Evolutionary conservation across 345 rosid species (phyloP).

Genomic region (Excoecaria cochinchinensis): DNA sequence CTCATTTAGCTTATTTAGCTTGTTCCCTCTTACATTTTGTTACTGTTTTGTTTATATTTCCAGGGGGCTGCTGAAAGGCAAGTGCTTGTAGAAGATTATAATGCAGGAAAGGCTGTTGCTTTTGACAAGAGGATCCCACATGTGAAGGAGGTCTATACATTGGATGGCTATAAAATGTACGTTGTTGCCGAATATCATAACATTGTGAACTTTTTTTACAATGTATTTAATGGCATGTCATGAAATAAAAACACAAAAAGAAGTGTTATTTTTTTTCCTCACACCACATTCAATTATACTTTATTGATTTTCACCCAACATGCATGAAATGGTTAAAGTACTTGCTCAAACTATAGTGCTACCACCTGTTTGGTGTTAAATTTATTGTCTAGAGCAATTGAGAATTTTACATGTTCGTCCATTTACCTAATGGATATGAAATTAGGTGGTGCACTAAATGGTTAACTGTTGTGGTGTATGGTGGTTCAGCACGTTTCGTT

Average conservation of each 20-base stretch:
- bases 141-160: conserved; percentile 81
- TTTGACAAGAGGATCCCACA: conserved; percentile 70
- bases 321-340: not conserved
- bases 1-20: conserved; percentile 2
- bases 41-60: conserved; percentile 15
- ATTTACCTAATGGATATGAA: not conserved
- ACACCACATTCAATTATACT: not conserved
- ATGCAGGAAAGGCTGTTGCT: conserved; percentile 72
- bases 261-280: not conserved
- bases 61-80: conserved; percentile 86
- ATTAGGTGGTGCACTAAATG: not conserved
- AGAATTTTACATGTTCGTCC: not conserved
- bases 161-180: conserved; percentile 86
- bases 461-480: not conserved
- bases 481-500: not conserved
- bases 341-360: not conserved
- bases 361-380: not conserved
- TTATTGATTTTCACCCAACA: not conserved
- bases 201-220: not conserved
- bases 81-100: conserved; percentile 89
- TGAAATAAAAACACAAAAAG: not conserved
- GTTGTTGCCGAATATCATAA: conserved; percentile 12
- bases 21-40: conserved; percentile 6
- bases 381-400: not conserved
- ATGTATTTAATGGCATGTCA: not conserved